Percentiles rank a stretch among this genome's conserved stretches.
These are phyloP conservation scores for Deakozyma indianensis DNA, from an alignment of 805 yeast species.

Conservation along the genomic window DNA sequence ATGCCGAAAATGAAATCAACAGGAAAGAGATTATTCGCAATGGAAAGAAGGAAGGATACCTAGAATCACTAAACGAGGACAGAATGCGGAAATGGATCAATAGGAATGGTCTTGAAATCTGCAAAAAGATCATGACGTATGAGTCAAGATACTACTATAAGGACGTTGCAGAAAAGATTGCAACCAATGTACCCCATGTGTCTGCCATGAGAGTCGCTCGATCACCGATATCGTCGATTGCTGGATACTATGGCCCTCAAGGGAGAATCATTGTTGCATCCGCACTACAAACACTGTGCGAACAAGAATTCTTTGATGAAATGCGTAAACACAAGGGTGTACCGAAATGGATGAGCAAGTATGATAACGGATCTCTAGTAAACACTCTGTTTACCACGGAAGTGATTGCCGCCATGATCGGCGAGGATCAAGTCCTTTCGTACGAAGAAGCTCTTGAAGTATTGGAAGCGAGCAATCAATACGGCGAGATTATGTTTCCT, in stretches of 20 bases:
- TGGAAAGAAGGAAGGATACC: neutral
- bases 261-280: neutral
- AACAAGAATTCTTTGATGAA: neutral
- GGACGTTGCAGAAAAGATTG: neutral
- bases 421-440: neutral
- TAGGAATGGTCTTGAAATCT: neutral
- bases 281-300: neutral
- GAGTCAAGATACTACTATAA: neutral
- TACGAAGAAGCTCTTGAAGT: neutral
- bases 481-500: neutral
- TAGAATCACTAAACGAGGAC: neutral
- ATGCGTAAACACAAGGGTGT: neutral
- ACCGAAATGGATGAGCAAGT: neutral
- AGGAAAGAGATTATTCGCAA: neutral
- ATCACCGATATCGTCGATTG: neutral
- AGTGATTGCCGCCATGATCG: neutral
- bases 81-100: neutral
- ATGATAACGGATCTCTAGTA: neutral
- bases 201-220: neutral
- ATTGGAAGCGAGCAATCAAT: neutral
- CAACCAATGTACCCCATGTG: neutral
- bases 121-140: neutral
- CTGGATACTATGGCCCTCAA: conserved; percentile 1
- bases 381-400: neutral
- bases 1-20: too few species aligned